Percentiles rank a stretch among this genome's conserved stretches.
Conservation (phyloP, 257 asterid genomes). For the Plantago major region DNA sequence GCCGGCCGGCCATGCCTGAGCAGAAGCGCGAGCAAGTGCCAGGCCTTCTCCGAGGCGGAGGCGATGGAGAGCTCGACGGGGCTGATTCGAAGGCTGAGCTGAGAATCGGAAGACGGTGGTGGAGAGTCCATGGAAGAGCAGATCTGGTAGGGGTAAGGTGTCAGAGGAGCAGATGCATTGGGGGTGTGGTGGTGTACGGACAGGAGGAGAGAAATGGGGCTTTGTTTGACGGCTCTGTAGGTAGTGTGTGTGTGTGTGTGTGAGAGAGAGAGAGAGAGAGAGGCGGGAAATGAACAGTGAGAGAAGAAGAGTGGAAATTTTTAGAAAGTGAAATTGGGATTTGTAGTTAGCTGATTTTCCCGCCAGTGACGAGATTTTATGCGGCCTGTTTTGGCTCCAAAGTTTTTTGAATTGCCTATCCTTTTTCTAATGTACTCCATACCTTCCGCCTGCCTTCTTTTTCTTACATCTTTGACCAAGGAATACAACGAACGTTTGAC, state of each 20-base stretch:
- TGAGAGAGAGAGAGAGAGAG: conserved; percentile 5
- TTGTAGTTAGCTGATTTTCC: conserved; percentile 20
- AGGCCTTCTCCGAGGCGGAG: conserved; percentile 42
- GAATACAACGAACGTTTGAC: too few relatives aligned
- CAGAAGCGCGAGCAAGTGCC: conserved; percentile 59
- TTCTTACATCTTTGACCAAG: too few relatives aligned
- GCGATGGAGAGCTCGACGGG: conserved; percentile 20
- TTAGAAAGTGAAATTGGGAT: conserved; percentile 21
- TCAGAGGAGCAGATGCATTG: neutral
- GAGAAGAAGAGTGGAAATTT: conserved; percentile 15
- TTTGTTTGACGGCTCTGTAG: neutral
- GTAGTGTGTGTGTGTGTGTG: conserved; percentile 2
- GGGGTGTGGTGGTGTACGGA: neutral
- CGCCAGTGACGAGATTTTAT: conserved; percentile 21
- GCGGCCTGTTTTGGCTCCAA: neutral
- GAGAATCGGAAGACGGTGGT: conserved; percentile 14
- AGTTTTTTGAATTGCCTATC: neutral
- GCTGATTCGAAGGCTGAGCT: conserved; percentile 23
- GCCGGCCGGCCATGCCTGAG: conserved; percentile 44
- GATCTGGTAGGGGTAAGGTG: conserved; percentile 28
- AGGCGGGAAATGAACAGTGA: neutral
- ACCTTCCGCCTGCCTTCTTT: too few relatives aligned
- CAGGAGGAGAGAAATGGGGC: neutral
- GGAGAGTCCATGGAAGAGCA: conserved; percentile 32
- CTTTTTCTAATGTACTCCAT: too few relatives aligned